Conservation (phyloP, 805 yeast species). For the Wickerhamiella cacticola region DNA sequence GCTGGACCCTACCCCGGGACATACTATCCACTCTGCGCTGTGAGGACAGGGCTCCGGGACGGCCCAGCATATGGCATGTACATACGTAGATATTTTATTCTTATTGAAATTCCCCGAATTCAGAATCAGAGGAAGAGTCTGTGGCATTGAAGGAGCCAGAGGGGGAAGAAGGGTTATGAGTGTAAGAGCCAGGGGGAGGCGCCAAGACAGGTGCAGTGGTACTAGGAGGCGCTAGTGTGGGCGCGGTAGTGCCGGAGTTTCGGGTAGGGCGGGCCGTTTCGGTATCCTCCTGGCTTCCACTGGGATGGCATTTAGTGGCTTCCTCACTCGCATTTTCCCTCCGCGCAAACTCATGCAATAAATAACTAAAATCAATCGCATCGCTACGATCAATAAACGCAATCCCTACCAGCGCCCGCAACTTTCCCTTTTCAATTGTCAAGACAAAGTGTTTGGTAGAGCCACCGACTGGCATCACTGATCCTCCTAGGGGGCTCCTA, state of each 20-base stretch:
- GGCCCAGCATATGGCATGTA: no score
- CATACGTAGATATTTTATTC: no score
- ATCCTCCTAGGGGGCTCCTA: no score
- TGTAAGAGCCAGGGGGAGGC: background rate
- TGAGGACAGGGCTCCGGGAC: no score
- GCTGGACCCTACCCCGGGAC: no score
- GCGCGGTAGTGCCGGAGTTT: no score
- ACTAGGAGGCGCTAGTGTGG: background rate
- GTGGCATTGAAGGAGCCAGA: background rate
- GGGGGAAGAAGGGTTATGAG: background rate
- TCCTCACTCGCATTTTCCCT: no score
- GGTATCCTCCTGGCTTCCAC: no score
- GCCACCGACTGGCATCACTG: slow-evolving; percentile 27
- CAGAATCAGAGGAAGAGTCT: slow-evolving; percentile 19
- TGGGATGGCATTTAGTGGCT: no score
- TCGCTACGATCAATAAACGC: slow-evolving; percentile 30
- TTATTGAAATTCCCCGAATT: slow-evolving; percentile 29
- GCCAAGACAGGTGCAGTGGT: background rate
- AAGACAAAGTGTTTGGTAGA: slow-evolving; percentile 31
- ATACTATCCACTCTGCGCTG: no score
- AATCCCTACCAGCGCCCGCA: slow-evolving; percentile 34
- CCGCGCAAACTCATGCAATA: slow-evolving; percentile 28
- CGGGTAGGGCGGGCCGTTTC: no score
- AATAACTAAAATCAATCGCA: slow-evolving; percentile 31
- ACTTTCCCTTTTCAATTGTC: slow-evolving; percentile 24